Percentiles rank a stretch among this genome's conserved stretches.
These are phyloP conservation scores for Funneliformis geosporum DNA, from an alignment of 192 early-diverging fungal genomes.

Conservation along the genomic window DNA sequence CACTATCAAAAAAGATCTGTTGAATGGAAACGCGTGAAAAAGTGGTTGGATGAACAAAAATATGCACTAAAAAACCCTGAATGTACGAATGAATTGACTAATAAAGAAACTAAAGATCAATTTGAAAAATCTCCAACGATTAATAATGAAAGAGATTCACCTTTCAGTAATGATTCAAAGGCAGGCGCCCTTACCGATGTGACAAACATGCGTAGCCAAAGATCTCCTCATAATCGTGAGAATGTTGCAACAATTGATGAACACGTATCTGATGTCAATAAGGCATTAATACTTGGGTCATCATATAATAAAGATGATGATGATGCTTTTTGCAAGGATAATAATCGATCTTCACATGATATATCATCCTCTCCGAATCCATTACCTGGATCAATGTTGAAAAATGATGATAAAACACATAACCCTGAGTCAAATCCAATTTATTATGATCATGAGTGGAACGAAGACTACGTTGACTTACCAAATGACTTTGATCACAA, in stretches of 20 bases:
- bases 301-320: background rate
- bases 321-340: background rate
- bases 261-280: background rate
- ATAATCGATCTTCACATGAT: background rate
- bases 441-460: background rate
- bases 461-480: background rate
- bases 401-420: background rate
- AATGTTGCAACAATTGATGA: background rate
- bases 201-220: background rate
- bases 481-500: background rate
- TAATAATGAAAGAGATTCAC: background rate
- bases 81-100: background rate
- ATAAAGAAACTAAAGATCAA: background rate
- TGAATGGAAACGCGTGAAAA: conserved; percentile 7
- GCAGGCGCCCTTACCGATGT: background rate
- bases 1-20: conserved; percentile 10
- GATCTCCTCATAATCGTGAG: background rate
- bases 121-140: background rate
- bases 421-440: background rate
- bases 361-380: background rate
- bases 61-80: background rate
- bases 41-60: background rate
- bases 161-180: background rate
- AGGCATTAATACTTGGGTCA: background rate
- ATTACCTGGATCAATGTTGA: background rate